A percentile compares a stretch with the other conserved stretches of the same genome.
Conservation (phyloP, 2,329 filamentous ascomycete species). For the Cytospora chrysosperma region DNA sequence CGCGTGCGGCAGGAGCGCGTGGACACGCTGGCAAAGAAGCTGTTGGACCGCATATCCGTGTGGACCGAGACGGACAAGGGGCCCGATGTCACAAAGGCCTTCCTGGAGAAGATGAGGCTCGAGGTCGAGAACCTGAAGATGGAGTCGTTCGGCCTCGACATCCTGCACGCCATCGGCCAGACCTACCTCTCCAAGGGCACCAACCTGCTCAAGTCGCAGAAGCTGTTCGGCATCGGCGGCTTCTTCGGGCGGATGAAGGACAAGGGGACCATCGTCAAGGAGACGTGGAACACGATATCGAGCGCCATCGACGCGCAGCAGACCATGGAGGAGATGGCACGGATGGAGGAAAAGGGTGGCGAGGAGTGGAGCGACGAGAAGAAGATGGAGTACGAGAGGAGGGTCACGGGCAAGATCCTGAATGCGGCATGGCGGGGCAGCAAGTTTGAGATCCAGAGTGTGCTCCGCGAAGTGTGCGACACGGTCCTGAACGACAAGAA, state of each 20-base stretch:
- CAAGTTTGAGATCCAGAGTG: constrained; percentile 97
- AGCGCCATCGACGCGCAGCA: constrained; percentile 96
- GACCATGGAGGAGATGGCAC: constrained; percentile 99
- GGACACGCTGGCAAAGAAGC: constrained; percentile 76
- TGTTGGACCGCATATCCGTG: constrained; percentile 84
- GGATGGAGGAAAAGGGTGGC: constrained; percentile 88
- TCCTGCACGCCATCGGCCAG: constrained; percentile 88
- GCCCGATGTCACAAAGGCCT: constrained; percentile 78
- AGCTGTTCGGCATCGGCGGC: constrained; percentile 92
- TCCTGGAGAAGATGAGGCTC: constrained; percentile 89
- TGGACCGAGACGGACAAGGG: constrained; percentile 98
- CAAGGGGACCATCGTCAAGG: constrained; percentile 94
- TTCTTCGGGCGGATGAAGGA: constrained; percentile 95
- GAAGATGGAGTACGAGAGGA: constrained; percentile 91
- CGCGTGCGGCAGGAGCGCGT: constrained; percentile 83
- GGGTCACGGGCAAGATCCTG: constrained; percentile 95
- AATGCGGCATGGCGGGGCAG: constrained; percentile 94
- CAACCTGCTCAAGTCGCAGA: constrained; percentile 88
- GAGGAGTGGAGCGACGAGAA: constrained; percentile 99
- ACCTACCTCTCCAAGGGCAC: constrained; percentile 89
- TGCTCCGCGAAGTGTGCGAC: constrained; percentile 92
- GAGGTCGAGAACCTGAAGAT: constrained; percentile 99
- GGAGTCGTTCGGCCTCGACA: constrained; percentile 96
- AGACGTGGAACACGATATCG: constrained; percentile 97
- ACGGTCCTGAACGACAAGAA: constrained; percentile 76